These are phyloP conservation scores for Paradendryphiella salina DNA, from an alignment of 2,329 filamentous ascomycete species.

Conservation along the genomic window DNA sequence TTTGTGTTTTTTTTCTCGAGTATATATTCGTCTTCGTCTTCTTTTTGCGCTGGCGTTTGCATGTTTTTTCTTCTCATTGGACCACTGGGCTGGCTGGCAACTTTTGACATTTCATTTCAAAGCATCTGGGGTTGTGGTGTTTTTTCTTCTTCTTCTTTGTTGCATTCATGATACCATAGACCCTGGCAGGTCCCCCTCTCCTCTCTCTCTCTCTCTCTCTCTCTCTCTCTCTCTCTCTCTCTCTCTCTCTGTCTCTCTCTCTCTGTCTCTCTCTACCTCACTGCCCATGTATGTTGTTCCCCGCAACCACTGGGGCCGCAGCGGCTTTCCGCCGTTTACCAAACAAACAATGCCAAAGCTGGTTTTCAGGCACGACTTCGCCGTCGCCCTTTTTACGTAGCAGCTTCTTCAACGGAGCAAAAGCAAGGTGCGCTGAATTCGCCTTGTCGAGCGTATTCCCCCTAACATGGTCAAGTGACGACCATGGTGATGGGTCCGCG, in stretches of 20 bases:
- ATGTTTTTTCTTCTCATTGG: neutral
- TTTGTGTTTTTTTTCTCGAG: no score
- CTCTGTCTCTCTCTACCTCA: neutral
- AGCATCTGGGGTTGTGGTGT: neutral
- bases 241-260: no score
- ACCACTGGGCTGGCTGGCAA: neutral
- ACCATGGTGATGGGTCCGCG: neutral
- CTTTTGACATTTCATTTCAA: neutral
- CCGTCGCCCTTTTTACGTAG: slow-evolving; percentile 73
- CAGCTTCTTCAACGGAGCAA: slow-evolving; percentile 69
- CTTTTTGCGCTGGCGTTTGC: slow-evolving; percentile 16
- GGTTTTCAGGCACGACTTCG: slow-evolving; percentile 75
- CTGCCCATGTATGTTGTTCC: no score
- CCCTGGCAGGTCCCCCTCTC: slow-evolving; percentile 9
- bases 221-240: no score
- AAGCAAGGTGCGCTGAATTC: slow-evolving; percentile 81
- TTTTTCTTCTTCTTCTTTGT: neutral
- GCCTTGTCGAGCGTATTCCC: slow-evolving; percentile 74
- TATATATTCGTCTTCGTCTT: no score
- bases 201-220: neutral
- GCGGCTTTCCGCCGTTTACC: slow-evolving; percentile 50
- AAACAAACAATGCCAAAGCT: slow-evolving; percentile 90
- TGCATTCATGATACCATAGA: slow-evolving; percentile 14
- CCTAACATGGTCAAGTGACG: slow-evolving; percentile 47
- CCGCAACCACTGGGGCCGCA: no score